These are phyloP conservation scores for Curvularia spicifera DNA, from an alignment of 2,329 filamentous ascomycete species.

Conservation along the genomic window DNA sequence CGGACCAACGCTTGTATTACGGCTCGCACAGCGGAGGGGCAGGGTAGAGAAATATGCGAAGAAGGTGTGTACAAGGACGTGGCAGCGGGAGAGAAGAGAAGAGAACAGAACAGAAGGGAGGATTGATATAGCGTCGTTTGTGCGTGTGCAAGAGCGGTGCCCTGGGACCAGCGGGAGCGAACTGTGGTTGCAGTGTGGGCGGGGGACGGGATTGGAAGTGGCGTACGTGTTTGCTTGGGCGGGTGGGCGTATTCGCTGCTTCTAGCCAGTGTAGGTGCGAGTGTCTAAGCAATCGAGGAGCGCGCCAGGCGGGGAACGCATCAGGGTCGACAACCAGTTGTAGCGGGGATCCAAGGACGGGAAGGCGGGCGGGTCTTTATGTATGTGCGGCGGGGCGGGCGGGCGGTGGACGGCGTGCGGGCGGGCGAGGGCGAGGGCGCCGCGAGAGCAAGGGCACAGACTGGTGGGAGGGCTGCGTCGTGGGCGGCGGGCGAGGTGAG, in stretches of 20 bases:
- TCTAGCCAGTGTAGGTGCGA: slow-evolving; percentile 50
- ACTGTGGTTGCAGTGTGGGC: slow-evolving; percentile 40
- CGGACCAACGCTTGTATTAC: slow-evolving; percentile 27
- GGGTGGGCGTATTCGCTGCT: slow-evolving; percentile 27
- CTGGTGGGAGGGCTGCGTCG: slow-evolving; percentile 8
- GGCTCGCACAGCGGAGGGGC: slow-evolving; percentile 19
- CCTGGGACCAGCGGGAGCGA: slow-evolving; percentile 22
- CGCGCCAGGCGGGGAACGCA: slow-evolving; percentile 50
- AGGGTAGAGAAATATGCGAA: slow-evolving; percentile 27
- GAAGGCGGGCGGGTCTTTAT: slow-evolving; percentile 3
- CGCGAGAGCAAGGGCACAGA: slow-evolving; percentile 6
- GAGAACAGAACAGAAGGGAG: slow-evolving; percentile 3
- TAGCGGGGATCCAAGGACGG: slow-evolving; percentile 45
- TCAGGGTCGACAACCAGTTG: slow-evolving; percentile 39
- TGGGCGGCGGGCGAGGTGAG: not conserved
- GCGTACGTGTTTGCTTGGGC: slow-evolving; percentile 33
- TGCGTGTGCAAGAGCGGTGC: not conserved
- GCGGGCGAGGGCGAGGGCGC: not conserved
- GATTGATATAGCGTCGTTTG: slow-evolving; percentile 23
- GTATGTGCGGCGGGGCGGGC: slow-evolving; percentile 10
- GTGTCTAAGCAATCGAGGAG: slow-evolving; percentile 48
- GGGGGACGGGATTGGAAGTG: slow-evolving; percentile 4
- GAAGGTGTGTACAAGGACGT: slow-evolving; percentile 37
- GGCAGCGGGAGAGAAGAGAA: slow-evolving; percentile 11
- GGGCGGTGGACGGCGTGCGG: not conserved